These are phyloP conservation scores for Geotrichum aggregatum DNA, from an alignment of 1,139 yeast genomes.

Conservation along the genomic window DNA sequence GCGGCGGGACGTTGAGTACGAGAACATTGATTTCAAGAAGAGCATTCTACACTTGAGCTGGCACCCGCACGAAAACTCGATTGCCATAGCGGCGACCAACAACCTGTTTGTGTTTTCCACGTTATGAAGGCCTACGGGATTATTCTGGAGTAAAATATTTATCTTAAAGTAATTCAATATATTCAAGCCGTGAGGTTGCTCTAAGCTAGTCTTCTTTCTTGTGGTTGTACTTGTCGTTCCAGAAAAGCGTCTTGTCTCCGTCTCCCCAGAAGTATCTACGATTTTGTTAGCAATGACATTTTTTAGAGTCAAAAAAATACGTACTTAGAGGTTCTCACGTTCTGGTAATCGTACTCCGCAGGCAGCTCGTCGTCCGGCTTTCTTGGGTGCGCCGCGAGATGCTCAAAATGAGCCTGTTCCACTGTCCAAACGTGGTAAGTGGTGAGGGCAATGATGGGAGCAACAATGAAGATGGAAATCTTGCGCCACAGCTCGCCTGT, in stretches of 20 bases:
- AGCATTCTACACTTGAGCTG: constrained; percentile 93
- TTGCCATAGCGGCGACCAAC: constrained; percentile 97
- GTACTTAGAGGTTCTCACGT: constrained; percentile 60
- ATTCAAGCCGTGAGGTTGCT: too few relatives aligned
- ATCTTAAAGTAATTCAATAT: too few relatives aligned
- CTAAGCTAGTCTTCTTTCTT: constrained; percentile 25
- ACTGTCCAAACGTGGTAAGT: constrained; percentile 75
- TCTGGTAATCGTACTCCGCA: constrained; percentile 81
- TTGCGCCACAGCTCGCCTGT: constrained; percentile 82
- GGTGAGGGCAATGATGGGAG: constrained; percentile 73
- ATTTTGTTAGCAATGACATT: not conserved
- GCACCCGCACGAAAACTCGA: constrained; percentile 96
- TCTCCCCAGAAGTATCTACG: constrained; percentile 78
- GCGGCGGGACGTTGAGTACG: constrained; percentile 56
- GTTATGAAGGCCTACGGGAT: constrained; percentile 4
- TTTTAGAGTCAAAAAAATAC: not conserved
- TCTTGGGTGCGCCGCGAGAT: constrained; percentile 57
- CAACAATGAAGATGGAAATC: constrained; percentile 70
- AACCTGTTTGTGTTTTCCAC: constrained; percentile 54
- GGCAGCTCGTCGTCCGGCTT: constrained; percentile 84
- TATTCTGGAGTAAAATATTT: too few relatives aligned
- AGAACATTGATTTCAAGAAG: constrained; percentile 88
- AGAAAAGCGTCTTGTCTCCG: constrained; percentile 94
- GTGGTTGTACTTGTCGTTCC: constrained; percentile 90
- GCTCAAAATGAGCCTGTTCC: constrained; percentile 85